Base-by-base conservation (phyloP, 2,329 filamentous ascomycete genomes). In the Aspergillus cejpii region DNA sequence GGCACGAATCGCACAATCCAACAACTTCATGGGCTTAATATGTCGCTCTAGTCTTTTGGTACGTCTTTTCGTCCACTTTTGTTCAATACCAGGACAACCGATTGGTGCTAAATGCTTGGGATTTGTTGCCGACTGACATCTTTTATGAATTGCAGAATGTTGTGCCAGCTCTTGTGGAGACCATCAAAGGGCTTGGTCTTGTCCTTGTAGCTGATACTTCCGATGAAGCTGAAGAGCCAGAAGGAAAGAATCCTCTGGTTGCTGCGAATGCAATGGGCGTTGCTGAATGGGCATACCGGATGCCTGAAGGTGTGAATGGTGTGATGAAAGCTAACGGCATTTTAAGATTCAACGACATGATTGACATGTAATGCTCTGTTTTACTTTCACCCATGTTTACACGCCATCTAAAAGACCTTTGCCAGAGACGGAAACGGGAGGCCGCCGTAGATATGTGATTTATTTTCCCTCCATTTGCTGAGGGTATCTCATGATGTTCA, bases 1-100 rank as follows among this genome's bases (percentile, higher is more conserved):
- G 3, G 92, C 96, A 11, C 80, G 90, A 52, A 88, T 94, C 61
- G 90, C 91, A 17, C 86, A 94, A 67, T 87, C 84, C 63, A 98
- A 98, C 65, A 98, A 98, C 64, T 87, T 98, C 54, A 98, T 98
- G 92, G 92, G 92, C 2, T 66, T 98, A 60, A 87, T 97, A 48
- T 96, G 90, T 69, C 89, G 84, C 56, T 91, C 87, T 24, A 80
- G 85, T 54, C 74, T 98, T 52, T 68, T 98, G 73, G 88, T 94
- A 76, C 60, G 84, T 76, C 20, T 14, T 36, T 41, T 34, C 39
- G 20, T 20, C 20, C 38, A 11, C 6, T 23, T 15, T 21, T 3
- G n/a, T 36, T 24, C 8, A 26, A 14, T 3, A 10, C 11, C 37
- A 12, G n/a, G n/a, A 15, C 5, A 11, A 5, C 2, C 15, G 5